Base-by-base conservation (phyloP, 2,329 filamentous ascomycete species). In the Colletotrichum nymphaeae region DNA sequence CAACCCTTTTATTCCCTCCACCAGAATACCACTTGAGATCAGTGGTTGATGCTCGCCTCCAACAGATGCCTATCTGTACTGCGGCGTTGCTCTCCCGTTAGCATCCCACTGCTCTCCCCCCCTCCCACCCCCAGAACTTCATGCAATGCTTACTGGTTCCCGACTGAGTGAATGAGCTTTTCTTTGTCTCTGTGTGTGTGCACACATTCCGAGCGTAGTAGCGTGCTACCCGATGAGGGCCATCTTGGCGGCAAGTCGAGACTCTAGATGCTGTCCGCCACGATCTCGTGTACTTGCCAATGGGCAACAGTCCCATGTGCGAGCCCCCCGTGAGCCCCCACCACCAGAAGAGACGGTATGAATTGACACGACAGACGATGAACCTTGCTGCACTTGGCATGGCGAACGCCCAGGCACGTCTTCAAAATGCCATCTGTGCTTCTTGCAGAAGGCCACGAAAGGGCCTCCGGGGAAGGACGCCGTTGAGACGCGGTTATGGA, bases 31-130 rank as follows among this genome's bases (percentile, higher is more conserved):
- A 49, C 42, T 56, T 58, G 42, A 56, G 63, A 32, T 59, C 63
- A 67, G 46, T 60, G 6, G 14, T 55, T 71, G 56, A 24, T 42
- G 63, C 28, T 26, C 52, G 35, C 12, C 42, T 32, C 52, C 65
- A 60, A 56, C 63, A 52, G 35, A 53, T 30, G 19, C 24, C 32
- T 35, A 59, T 35, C 37, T 52, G 37, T 69, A 59, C 37, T 68
- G 65, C 58, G 53, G 30, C 52, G 58, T 69, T 63, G 58, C 58
- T 63, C 59, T 59, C 58, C 69, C 69, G 65, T 46, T 63, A 58
- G 42, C 7, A 19, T 46, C 42, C 42, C 42, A 19, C 14, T 46
- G 16, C 42, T 16, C 16, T n/a, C 42, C 42, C 42, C 37, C 16
- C 42, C 19, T 46, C 42, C 42, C 42, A n/a, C 19, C 42, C 65